phyloP scores from a whole-genome alignment of 495 filamentous ascomycete genomes.

The Penicillium egyptiacum region DNA sequence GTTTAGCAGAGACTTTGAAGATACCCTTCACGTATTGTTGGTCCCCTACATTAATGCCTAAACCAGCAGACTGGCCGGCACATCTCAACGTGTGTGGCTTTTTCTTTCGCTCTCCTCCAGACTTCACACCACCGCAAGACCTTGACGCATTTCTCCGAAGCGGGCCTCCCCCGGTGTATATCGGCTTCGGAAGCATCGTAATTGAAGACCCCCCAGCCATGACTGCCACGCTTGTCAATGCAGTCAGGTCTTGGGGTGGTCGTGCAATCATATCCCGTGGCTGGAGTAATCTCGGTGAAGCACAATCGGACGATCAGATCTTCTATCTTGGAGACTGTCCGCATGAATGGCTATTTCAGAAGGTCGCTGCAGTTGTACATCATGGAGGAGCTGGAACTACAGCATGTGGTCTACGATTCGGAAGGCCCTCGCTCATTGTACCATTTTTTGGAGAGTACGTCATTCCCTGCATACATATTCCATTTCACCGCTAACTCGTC shows the following conservation, averaged over 20 bases:
- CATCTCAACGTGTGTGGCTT: slow-evolving; percentile 55
- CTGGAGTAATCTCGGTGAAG: slow-evolving; percentile 56
- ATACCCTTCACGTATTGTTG: slow-evolving; percentile 62
- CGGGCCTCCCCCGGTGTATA: slow-evolving; percentile 58
- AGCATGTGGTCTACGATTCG: slow-evolving; percentile 54
- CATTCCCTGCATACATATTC: neutral
- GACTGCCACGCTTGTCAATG: slow-evolving; percentile 50
- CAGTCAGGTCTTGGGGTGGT: slow-evolving; percentile 46
- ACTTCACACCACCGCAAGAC: slow-evolving; percentile 49
- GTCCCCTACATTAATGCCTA: slow-evolving; percentile 58
- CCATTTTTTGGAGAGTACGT: slow-evolving; percentile 62
- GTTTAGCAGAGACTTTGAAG: slow-evolving; percentile 36
- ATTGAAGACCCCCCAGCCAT: slow-evolving; percentile 56
- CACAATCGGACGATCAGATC: slow-evolving; percentile 42
- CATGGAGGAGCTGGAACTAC: slow-evolving; percentile 64
- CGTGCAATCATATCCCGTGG: slow-evolving; percentile 59
- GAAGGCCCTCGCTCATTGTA: slow-evolving; percentile 55
- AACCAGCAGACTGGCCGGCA: slow-evolving; percentile 56
- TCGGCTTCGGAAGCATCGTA: slow-evolving; percentile 64
- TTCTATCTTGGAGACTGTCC: slow-evolving; percentile 56
- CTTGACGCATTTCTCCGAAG: slow-evolving; percentile 48
- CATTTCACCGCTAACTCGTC: neutral
- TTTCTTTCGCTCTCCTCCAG: slow-evolving; percentile 50
- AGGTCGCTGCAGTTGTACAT: slow-evolving; percentile 58
- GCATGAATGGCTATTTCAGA: slow-evolving; percentile 63